A percentile compares a stretch with the other conserved stretches of the same genome.
Evolutionary conservation across 2,329 filamentous ascomycete species (phyloP).

Genomic region (Chalaropsis thielavioides): DNA sequence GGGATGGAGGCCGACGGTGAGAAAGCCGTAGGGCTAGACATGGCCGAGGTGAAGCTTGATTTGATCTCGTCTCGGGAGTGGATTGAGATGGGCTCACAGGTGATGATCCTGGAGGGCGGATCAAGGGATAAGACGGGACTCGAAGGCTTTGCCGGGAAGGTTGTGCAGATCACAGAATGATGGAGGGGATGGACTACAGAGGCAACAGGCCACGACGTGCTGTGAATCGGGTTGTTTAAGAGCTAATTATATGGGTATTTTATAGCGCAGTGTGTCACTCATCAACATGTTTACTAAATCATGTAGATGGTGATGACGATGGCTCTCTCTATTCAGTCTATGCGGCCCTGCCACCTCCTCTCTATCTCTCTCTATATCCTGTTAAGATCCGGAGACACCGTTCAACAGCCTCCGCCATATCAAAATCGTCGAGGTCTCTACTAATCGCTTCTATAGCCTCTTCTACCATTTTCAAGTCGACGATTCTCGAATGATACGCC

Average conservation of each 20-base stretch:
- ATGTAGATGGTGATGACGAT: neutral
- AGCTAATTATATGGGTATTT: neutral
- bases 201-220: too few relatives aligned
- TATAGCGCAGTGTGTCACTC: neutral
- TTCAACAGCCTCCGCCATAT: constrained; percentile 1
- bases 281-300: neutral
- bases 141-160: constrained; percentile 57
- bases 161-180: constrained; percentile 46
- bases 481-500: neutral
- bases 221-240: too few relatives aligned
- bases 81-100: constrained; percentile 55
- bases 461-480: neutral
- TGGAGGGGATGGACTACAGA: neutral
- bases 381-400: neutral
- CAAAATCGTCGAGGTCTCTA: neutral
- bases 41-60: constrained; percentile 48
- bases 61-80: constrained; percentile 57
- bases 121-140: constrained; percentile 51
- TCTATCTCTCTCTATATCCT: neutral
- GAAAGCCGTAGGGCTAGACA: constrained; percentile 18
- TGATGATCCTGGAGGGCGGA: constrained; percentile 58
- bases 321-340: neutral
- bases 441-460: neutral
- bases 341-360: neutral
- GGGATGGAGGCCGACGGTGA: constrained; percentile 19